Evolutionary conservation across 139 green algal species (phyloP).

Genomic region (Auxenochlorella protothecoides): DNA sequence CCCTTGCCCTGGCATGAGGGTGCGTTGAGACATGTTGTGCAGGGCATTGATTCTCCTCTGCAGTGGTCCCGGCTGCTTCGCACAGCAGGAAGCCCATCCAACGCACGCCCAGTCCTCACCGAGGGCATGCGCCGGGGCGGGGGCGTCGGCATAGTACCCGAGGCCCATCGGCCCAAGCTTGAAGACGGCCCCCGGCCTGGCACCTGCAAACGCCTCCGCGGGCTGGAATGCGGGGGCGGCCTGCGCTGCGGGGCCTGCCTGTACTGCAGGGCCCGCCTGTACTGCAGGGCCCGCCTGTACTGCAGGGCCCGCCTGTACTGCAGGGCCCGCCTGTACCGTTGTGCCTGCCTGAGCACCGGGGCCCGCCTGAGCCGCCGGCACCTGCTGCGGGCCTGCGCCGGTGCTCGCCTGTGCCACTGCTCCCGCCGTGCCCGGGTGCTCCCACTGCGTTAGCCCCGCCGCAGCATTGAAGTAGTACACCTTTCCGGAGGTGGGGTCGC

Average conservation of each 20-base stretch:
- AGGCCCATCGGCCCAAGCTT: constrained; percentile 36
- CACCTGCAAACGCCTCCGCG: constrained; percentile 37
- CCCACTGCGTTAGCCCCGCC: constrained; percentile 39
- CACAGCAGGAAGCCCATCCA: background rate
- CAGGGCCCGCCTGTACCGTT: background rate
- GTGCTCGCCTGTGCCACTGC: background rate
- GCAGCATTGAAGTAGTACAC: too few relatives aligned
- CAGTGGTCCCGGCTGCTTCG: too few relatives aligned
- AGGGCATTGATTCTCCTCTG: background rate
- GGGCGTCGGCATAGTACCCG: constrained; percentile 43
- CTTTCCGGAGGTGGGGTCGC: too few relatives aligned
- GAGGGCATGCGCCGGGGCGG: constrained; percentile 3
- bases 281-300: background rate
- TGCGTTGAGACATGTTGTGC: too few relatives aligned
- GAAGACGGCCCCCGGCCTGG: constrained; percentile 49
- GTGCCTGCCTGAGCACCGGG: background rate
- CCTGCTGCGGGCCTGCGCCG: background rate
- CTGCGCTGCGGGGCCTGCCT: too few relatives aligned
- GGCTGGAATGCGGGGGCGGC: constrained; percentile 2
- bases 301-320: background rate
- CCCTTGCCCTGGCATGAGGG: too few relatives aligned
- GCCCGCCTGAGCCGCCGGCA: background rate
- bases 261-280: constrained; percentile 8
- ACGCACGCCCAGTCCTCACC: background rate
- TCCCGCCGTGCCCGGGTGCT: constrained; percentile 9